Evolutionary conservation across 1,284 basidiomycete genomes (phyloP), one percentile per base, ranked within the genome.

Genomic region (Irpex sp.): DNA sequence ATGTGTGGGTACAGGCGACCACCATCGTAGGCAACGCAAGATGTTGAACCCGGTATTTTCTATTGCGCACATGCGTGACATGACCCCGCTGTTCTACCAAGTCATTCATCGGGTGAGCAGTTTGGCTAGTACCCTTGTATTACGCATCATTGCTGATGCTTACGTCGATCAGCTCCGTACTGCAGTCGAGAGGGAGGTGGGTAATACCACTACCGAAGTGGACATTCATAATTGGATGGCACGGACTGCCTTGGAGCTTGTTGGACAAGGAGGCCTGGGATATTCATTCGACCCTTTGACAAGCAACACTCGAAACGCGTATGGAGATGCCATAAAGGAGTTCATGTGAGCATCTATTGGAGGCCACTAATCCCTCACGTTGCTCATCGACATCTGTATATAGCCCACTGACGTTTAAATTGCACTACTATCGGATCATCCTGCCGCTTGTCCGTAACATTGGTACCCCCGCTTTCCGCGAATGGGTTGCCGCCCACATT

Each of bases 41-140:
- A 65, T 76, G 49, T 66, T 77, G 36, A 72, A 73, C 49, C 73
- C 72, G 0, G 68, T 74, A 6, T 76, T 77, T 61, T 72, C 73
- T 7, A 68, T 69, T 6, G 64, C 65, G 7, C 67, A 70, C 52
- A 69, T 76, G 49, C 70, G 72, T 14, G 67, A 72, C 49, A 67
- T 75, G 58, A 67, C 72, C 14, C 74, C 74, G 1, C 62, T 75
- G 14, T 74, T 77, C 60, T 73, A 74, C 60, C 58, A 67, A 18
- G 66, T 74, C 18, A 67, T 69, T 6, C 61, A 70, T 37, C 67
- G 73, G 64, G 74, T 75, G 53, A 9, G 58, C 61, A 10, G 0
- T 18, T 48, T 23, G 6, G 28, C 5, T 16, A 23, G 3, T 21
- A 12, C 49, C 12, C 33, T 16, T 18, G 33, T 54, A 18, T 23